Conservation (phyloP, 192 early-diverging fungal species). For the Cladochytrium replicatum region DNA sequence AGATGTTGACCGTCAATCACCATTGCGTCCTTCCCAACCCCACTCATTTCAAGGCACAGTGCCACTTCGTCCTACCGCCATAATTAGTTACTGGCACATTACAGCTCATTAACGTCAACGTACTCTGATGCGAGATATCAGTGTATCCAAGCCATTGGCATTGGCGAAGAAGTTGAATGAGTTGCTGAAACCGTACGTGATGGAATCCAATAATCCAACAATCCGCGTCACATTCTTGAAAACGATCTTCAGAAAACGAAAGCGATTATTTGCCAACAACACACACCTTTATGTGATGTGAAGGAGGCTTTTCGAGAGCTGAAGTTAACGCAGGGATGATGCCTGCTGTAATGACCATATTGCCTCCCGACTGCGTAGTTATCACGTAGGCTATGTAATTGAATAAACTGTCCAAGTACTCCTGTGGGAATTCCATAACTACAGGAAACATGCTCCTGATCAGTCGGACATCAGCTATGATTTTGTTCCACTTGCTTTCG, state of each 20-base stretch:
- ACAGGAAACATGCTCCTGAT: too few relatives aligned
- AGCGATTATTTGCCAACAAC: neutral
- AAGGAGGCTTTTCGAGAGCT: slow-evolving; percentile 54
- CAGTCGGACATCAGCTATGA: neutral
- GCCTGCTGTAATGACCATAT: slow-evolving; percentile 84
- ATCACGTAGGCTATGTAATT: slow-evolving; percentile 66
- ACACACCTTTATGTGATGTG: slow-evolving; percentile 49
- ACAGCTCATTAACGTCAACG: neutral
- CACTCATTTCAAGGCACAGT: too few relatives aligned
- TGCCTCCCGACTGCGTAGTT: slow-evolving; percentile 71
- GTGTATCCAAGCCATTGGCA: slow-evolving; percentile 65
- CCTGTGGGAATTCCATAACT: too few relatives aligned
- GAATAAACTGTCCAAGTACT: slow-evolving; percentile 79
- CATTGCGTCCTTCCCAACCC: too few relatives aligned
- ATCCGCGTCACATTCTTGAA: slow-evolving; percentile 46
- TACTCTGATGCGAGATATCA: slow-evolving; percentile 72
- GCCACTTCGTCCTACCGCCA: too few relatives aligned
- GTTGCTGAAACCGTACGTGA: slow-evolving; percentile 69
- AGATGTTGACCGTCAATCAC: too few relatives aligned
- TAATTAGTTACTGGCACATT: too few relatives aligned
- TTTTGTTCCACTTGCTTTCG: slow-evolving; percentile 5
- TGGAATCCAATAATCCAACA: slow-evolving; percentile 67
- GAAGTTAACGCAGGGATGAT: slow-evolving; percentile 71
- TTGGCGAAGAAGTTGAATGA: slow-evolving; percentile 68
- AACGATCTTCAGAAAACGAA: slow-evolving; percentile 2